phyloP scores from a whole-genome alignment of 352 stramenopile species.

The Phytophthora crassamura region DNA sequence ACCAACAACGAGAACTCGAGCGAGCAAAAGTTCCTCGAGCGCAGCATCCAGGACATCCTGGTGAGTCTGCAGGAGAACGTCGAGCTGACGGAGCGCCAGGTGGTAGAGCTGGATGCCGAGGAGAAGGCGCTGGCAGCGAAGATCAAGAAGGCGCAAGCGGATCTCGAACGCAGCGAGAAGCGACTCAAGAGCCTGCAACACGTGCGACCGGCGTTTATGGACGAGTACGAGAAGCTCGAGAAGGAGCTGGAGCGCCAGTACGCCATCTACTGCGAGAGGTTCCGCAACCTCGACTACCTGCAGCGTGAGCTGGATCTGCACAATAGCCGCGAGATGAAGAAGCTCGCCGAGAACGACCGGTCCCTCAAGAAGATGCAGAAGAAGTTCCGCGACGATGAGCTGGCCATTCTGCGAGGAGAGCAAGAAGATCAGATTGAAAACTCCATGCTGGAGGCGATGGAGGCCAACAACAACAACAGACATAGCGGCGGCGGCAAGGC shows the following conservation, averaged over 20 bases:
- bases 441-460: conserved; percentile 53
- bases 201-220: conserved; percentile 96
- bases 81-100: conserved; percentile 88
- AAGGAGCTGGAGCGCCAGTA: conserved; percentile 96
- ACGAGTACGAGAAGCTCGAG: conserved; percentile 98
- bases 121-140: conserved; percentile 92
- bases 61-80: conserved; percentile 85
- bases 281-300: conserved; percentile 97
- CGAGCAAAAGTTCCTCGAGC: conserved; percentile 91
- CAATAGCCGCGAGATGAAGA: conserved; percentile 87
- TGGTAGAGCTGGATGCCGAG: conserved; percentile 92
- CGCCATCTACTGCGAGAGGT: conserved; percentile 93
- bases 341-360: conserved; percentile 88
- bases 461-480: conserved; percentile 53
- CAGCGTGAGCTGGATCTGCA: conserved; percentile 94
- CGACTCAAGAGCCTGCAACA: conserved; percentile 92
- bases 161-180: conserved; percentile 96
- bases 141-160: conserved; percentile 95
- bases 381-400: conserved; percentile 92
- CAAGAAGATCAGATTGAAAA: conserved; percentile 84
- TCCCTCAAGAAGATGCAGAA: conserved; percentile 94
- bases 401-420: conserved; percentile 87
- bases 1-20: conserved; percentile 84
- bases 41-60: conserved; percentile 81
- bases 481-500: conserved; percentile 37